Percentiles rank a stretch among this genome's conserved stretches.
These are phyloP conservation scores for Colletotrichum limetticola DNA, from an alignment of 2,329 filamentous ascomycete genomes.

Conservation along the genomic window DNA sequence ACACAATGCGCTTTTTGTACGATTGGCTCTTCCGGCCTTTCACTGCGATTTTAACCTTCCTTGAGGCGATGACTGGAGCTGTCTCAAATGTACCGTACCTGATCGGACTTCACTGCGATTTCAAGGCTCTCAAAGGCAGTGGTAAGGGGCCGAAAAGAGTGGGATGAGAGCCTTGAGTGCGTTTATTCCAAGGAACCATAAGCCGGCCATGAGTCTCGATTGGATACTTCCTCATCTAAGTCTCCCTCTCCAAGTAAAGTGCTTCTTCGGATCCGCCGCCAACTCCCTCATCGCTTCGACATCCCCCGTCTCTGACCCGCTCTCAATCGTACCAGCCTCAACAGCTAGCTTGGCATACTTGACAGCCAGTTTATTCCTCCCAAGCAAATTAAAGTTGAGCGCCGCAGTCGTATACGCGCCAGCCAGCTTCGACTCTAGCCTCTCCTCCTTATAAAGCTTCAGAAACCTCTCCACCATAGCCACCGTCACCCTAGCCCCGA, in stretches of 20 bases:
- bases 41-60: no score
- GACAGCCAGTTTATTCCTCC: conserved; percentile 49
- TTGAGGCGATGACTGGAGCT: no score
- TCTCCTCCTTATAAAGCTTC: conserved; percentile 52
- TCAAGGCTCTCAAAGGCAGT: no score
- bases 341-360: conserved; percentile 51
- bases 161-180: no score
- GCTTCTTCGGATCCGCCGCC: conserved; percentile 31
- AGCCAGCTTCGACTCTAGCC: conserved; percentile 46
- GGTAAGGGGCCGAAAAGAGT: no score
- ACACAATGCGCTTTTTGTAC: no score
- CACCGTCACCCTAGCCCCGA: conserved; percentile 38
- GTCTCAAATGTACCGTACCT: no score
- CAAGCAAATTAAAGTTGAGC: conserved; percentile 50
- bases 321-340: conserved; percentile 45
- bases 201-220: neutral
- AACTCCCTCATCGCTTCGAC: conserved; percentile 31
- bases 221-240: neutral
- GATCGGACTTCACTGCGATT: no score
- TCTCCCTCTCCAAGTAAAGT: conserved; percentile 35
- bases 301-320: conserved; percentile 22
- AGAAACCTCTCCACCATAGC: conserved; percentile 51
- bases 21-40: no score
- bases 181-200: neutral
- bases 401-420: conserved; percentile 52